Evolutionary conservation across 768 basidiomycete genomes (phyloP).

Genomic region (Leccinum aurantiacum): DNA sequence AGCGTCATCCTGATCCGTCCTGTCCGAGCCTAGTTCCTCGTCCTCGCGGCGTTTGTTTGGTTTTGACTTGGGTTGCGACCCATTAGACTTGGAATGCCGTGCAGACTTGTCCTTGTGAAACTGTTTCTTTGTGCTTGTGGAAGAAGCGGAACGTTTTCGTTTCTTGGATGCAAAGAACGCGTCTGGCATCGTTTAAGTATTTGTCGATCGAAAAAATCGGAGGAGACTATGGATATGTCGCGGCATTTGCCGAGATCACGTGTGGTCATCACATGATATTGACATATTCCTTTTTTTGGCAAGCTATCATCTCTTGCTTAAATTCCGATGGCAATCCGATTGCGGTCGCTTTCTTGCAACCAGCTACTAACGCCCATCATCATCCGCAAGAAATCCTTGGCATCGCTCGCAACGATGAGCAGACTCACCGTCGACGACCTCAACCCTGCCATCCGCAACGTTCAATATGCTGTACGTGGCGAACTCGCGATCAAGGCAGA

Average conservation of each 20-base stretch:
- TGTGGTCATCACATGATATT: neutral
- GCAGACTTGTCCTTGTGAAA: conserved; percentile 6
- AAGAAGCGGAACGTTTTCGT: conserved; percentile 51
- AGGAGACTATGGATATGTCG: neutral
- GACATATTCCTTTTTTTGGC: neutral
- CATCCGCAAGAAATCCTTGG: conserved; percentile 2
- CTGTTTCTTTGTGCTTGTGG: conserved; percentile 31
- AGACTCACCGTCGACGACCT: conserved; percentile 67
- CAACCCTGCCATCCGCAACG: conserved; percentile 82
- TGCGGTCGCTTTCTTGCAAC: conserved; percentile 6
- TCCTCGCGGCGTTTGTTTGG: conserved; percentile 36
- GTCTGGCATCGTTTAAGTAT: conserved; percentile 58
- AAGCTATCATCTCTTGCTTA: neutral
- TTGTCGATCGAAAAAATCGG: conserved; percentile 23
- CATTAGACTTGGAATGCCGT: conserved; percentile 25
- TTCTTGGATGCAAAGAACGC: conserved; percentile 76
- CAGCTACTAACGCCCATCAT: neutral
- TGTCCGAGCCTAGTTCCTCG: conserved; percentile 69
- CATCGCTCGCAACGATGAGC: conserved; percentile 40
- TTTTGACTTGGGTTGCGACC: conserved; percentile 16
- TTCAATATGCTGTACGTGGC: conserved; percentile 96
- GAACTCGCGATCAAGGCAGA: conserved; percentile 96
- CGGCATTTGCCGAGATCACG: conserved; percentile 19
- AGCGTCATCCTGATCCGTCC: conserved; percentile 51
- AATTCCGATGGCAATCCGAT: conserved; percentile 14